These are phyloP conservation scores for Globisporangium yorkense DNA, from an alignment of 352 stramenopile species.

Conservation along the genomic window DNA sequence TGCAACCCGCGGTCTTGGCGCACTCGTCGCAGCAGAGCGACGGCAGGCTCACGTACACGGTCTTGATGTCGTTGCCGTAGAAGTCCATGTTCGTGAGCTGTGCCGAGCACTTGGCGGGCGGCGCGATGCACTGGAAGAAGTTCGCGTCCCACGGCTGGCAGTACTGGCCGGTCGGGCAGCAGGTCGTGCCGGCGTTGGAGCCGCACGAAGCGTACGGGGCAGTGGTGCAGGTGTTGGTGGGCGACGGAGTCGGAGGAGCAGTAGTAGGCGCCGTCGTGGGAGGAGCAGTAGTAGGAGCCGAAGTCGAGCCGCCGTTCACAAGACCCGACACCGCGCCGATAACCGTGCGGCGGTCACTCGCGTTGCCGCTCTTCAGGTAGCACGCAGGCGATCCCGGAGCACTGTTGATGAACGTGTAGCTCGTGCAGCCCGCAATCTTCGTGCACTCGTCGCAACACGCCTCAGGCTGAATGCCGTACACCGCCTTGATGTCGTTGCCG, in stretches of 20 bases:
- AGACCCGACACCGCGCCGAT: not conserved
- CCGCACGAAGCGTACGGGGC: no score
- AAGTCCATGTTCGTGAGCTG: conserved; percentile 32
- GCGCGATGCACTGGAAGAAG: conserved; percentile 34
- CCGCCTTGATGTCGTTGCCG: conserved; percentile 3
- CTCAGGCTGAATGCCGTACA: conserved; percentile 3
- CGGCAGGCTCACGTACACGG: conserved; percentile 22
- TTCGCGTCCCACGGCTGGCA: conserved; percentile 47
- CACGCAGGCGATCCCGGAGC: not conserved
- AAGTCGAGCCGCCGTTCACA: not conserved
- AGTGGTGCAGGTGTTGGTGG: no score
- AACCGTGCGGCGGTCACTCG: not conserved
- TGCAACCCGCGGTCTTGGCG: conserved; percentile 23
- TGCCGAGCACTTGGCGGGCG: conserved; percentile 23
- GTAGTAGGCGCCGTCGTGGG: not conserved
- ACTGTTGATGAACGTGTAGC: conserved; percentile 28
- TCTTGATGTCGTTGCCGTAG: conserved; percentile 42
- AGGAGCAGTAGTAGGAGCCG: not conserved
- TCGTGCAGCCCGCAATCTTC: conserved; percentile 25
- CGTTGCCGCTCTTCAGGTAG: not conserved
- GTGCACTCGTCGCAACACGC: conserved; percentile 33
- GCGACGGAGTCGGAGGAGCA: not conserved
- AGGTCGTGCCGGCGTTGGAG: conserved; percentile 8
- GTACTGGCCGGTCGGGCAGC: conserved; percentile 29
- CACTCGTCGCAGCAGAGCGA: conserved; percentile 28